These are phyloP conservation scores for Ascobolus immersus DNA, from an alignment of 495 filamentous ascomycete species.

Conservation along the genomic window DNA sequence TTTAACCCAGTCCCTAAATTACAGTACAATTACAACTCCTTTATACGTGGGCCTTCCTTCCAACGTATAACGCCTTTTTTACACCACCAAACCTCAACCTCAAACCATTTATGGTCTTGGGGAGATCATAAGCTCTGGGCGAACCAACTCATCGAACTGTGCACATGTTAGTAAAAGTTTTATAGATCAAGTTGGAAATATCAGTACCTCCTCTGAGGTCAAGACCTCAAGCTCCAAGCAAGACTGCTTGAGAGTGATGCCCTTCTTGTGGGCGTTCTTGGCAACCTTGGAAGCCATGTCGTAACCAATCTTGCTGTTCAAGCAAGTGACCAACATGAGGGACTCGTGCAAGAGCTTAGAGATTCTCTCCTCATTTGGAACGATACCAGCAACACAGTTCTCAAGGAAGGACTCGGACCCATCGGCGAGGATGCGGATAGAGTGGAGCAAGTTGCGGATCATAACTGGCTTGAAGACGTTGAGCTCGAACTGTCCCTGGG, in stretches of 20 bases:
- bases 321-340: conserved; percentile 92
- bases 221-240: conserved; percentile 84
- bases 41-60: too few relatives aligned
- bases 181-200: background rate
- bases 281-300: conserved; percentile 95
- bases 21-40: too few relatives aligned
- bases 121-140: conserved; percentile 89
- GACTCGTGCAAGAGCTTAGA: conserved; percentile 71
- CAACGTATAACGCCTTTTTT: too few relatives aligned
- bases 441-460: conserved; percentile 86
- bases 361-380: conserved; percentile 85
- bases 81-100: too few relatives aligned
- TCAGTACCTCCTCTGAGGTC: conserved; percentile 40
- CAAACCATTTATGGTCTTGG: too few relatives aligned
- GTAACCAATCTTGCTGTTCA: conserved; percentile 97
- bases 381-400: conserved; percentile 67
- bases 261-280: conserved; percentile 99
- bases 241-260: conserved; percentile 68
- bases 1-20: too few relatives aligned
- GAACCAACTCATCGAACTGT: conserved; percentile 58
- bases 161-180: background rate
- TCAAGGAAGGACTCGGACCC: conserved; percentile 86
- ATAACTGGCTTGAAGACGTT: conserved; percentile 97
- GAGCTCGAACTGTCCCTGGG: conserved; percentile 95
- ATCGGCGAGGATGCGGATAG: conserved; percentile 59